Evolutionary conservation across 768 basidiomycete genomes (phyloP), one percentile per base, ranked within the genome.

Genomic region (Mycena rosella): DNA sequence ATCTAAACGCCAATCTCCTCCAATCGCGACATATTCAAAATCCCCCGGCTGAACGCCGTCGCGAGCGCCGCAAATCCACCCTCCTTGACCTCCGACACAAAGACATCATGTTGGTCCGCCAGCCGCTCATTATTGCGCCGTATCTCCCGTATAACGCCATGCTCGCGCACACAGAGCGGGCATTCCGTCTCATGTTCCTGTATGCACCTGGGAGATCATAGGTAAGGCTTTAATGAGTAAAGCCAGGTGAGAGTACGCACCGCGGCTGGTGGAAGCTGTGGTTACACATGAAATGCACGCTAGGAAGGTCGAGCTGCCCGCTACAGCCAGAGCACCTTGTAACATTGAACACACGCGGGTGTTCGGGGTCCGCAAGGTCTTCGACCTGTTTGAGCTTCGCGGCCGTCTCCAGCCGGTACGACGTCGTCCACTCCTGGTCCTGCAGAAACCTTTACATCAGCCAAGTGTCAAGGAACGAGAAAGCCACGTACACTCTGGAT

Each of bases 281-380:
- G 74, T 92, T 91, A 79, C 97, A 99, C 97, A 99, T 98, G 75
- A 98, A 99, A 78, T 99, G 96, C 8, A 99, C 86, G 70, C 89
- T 92, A 0, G 98, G 97, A 13, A 98, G 87, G 76, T 98, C 96
- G 66, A 99, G 88, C 72, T 93, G 94, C 1, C 91, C 94, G 18
- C 90, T 87, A 77, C 98, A 99, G 5, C 91, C 87, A 24, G 96
- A 91, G 78, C 98, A 99, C 45, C 96, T 85, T 10, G 96, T 96
- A 67, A 97, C 94, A 75, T 98, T 96, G 84, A 98, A 98, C 24
- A 98, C 92, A 22, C 89, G 87, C 0, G 98, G 93, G 58, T 90
- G 87, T 24, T 89, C 87, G 9, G 89, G 84, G 78, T 97, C 92
- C 6, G 90, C 86, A 20, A 99, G 86, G 34, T 94, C 93, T 49